Base-by-base conservation (phyloP, 805 yeast species). In the Hanseniaspora jakobsenii region DNA sequence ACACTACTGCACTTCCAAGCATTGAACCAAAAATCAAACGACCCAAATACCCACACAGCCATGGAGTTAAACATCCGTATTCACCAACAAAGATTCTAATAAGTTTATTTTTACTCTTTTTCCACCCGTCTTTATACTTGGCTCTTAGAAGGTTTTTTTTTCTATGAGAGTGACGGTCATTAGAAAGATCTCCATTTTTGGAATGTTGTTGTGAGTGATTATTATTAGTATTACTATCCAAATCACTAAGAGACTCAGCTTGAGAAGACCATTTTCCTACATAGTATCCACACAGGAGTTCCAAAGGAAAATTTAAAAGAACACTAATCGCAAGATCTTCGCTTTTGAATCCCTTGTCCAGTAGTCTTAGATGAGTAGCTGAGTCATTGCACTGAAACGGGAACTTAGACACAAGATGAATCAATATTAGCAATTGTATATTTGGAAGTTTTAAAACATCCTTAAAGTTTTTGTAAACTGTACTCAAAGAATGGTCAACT, bases 381-480 rank as follows among this genome's bases (percentile, higher is more conserved):
- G 91, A 86, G 61, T 91, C 98, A 55, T 87, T 91, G 23, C 87
- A 94, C 58, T 87, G 95, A 61, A 91, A 91, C 2, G 95, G 97
- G 47, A 89, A 69, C 56, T 91, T 91, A 30, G 94, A 78, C 9
- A 85, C 60, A 34, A 91, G 60, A 55, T 86, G 87, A 7, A 91
- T 73, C 2, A 77, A 51, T 17, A 85, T 78, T 52, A 91, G 75
- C 6, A 77, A 67, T 58, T 77, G 86, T 36, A 91, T 80, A 48
- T 83, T 77, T 9, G 76, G 73, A 16, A 83, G 64, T 52, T 72
- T 74, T 32, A 82, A 61, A n/a, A 83, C 83, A 51, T 74, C 67
- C 57, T 69, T 66, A 82, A 83, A 82, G 38, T 81, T 70, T 5
- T 49, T 42, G 53, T 83, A 83, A 14, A 81, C 85, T 22, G 70